Base-by-base conservation (phyloP, 2,329 filamentous ascomycete species). In the Stemphylium lycopersici region DNA sequence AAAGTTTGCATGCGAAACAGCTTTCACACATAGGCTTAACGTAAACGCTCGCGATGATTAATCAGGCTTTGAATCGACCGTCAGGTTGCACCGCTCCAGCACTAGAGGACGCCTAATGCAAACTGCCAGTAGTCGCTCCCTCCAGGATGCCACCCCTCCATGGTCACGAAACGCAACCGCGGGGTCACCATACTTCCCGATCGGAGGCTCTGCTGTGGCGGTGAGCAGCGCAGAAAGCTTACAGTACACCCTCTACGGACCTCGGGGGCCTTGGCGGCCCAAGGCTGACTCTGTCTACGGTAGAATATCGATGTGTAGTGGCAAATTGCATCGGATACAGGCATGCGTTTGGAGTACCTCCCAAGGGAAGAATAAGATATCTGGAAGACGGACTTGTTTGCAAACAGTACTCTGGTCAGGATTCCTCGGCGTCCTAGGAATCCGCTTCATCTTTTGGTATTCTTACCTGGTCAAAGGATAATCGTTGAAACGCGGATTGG, bases 201-300 rank as follows among this genome's bases (percentile, higher is more conserved):
- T 2, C n/a, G 12, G 26, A 16, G 33, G 10, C 40, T 31, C 26
- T 42, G 2, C 26, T 42, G 26, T 20, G 15, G 7, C 16, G 18
- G 10, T 42, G 26, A 26, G 26, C 3, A 11, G 22, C 16, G 11
- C 7, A n/a, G 29, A 15, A n/a, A 12, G 29, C 40, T 29, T 2
- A 11, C 10, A 11, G 26, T 29, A 29, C 3, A 29, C 10, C 26
- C 26, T 29, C 26, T 13, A 11, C 18, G 39, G 48, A 10, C n/a
- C 32, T 42, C 50, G 44, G 50, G 29, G 10, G 40, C 15, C 50
- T 52, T 52, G 44, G 50, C 50, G 38, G 22, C 16, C 12, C 11
- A 10, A 20, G n/a, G 40, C 29, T 18, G 12, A 15, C 40, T 32
- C 12, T 13, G 20, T 22, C 29, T 20, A 29, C 40, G 26, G 10